These are phyloP conservation scores for Penicillium waksmanii DNA, from an alignment of 495 filamentous ascomycete genomes.

Conservation along the genomic window DNA sequence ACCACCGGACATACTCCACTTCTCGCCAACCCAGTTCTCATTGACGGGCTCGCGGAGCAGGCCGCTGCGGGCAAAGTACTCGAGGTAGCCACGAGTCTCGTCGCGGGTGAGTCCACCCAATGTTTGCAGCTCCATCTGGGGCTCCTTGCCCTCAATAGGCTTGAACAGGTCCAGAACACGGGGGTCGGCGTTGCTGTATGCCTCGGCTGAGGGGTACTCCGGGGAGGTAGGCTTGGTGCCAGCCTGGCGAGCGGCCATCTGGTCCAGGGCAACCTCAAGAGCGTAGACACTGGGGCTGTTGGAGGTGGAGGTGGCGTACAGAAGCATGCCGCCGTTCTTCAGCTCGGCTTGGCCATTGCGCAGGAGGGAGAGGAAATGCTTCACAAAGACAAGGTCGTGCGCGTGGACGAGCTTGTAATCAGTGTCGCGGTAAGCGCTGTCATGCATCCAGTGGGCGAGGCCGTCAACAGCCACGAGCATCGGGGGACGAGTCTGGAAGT, in stretches of 20 bases:
- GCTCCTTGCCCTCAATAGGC: conserved; percentile 34
- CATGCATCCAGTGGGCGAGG: conserved; percentile 75
- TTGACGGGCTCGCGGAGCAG: conserved; percentile 70
- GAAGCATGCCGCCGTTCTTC: conserved; percentile 75
- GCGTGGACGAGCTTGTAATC: conserved; percentile 78
- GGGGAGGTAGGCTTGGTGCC: conserved; percentile 35
- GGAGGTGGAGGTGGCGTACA: conserved; percentile 70
- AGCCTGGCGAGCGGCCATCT: conserved; percentile 47
- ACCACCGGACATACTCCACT: conserved; percentile 79
- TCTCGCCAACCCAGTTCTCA: conserved; percentile 75
- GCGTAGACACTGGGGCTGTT: conserved; percentile 64
- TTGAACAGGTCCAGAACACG: conserved; percentile 60
- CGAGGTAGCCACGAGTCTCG: conserved; percentile 81
- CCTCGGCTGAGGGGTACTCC: conserved; percentile 59
- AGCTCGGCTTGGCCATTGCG: conserved; percentile 56
- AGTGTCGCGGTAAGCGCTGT: conserved; percentile 71
- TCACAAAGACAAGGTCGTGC: conserved; percentile 77
- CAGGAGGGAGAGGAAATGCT: conserved; percentile 74
- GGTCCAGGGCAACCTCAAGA: conserved; percentile 66
- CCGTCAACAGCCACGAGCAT: conserved; percentile 79
- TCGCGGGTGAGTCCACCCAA: conserved; percentile 68
- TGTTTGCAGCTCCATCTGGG: conserved; percentile 57
- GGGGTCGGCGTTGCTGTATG: conserved; percentile 69
- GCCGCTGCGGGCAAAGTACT: conserved; percentile 91
- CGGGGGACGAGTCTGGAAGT: conserved; percentile 66